Conservation (phyloP, 2,329 filamentous ascomycete genomes). For the Aspergillus sp. region DNA sequence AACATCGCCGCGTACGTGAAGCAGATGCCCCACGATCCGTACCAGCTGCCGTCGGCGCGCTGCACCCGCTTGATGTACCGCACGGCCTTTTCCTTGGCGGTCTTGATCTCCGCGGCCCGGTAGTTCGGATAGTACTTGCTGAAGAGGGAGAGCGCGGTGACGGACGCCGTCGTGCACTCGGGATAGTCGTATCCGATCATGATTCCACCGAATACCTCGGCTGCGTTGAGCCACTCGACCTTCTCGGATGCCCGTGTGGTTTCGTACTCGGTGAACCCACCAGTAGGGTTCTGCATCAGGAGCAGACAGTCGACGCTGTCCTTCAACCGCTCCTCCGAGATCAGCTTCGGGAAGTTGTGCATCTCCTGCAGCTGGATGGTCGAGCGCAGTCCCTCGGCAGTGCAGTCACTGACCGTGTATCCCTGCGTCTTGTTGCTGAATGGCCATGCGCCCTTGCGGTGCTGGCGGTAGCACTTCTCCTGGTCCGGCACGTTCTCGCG, state of each 20-base stretch:
- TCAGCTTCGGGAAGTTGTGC: constrained; percentile 69
- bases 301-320: constrained; percentile 89
- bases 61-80: constrained; percentile 81
- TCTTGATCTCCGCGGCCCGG: constrained; percentile 70
- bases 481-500: constrained; percentile 77
- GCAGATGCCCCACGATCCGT: constrained; percentile 96
- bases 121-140: constrained; percentile 79
- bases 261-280: constrained; percentile 90
- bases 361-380: constrained; percentile 81
- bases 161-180: constrained; percentile 93
- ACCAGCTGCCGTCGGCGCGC: constrained; percentile 85
- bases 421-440: constrained; percentile 93
- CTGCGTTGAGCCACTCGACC: constrained; percentile 86
- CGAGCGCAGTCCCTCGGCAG: constrained; percentile 85
- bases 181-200: constrained; percentile 99
- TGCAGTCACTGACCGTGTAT: constrained; percentile 93
- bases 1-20: constrained; percentile 98
- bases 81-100: constrained; percentile 72
- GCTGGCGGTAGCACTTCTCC: constrained; percentile 81
- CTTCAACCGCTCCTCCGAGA: constrained; percentile 76
- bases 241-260: constrained; percentile 73
- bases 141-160: constrained; percentile 84
- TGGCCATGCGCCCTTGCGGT: constrained; percentile 89
- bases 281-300: constrained; percentile 83
- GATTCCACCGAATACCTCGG: constrained; percentile 93